Base-by-base conservation (phyloP, 257 asterid genomes). In the Paulownia fortunei region DNA sequence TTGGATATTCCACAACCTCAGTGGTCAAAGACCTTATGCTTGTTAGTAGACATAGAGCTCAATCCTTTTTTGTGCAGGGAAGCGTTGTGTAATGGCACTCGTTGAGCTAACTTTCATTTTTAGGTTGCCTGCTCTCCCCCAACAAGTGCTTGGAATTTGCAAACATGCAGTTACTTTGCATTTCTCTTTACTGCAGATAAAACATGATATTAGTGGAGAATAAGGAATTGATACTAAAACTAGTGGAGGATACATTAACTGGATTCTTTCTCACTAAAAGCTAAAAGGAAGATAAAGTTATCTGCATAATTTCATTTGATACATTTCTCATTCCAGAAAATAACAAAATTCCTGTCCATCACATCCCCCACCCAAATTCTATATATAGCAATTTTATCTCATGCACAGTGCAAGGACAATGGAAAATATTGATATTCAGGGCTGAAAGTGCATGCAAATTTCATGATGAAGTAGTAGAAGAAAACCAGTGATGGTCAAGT, bases 121-220 rank as follows among this genome's bases (percentile, higher is more conserved):
- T 68, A 23, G 18, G 55, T 72, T 16, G 72, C 64, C 30, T 44
- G 61, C 44, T 52, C 42, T 37, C 52, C 7, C 56, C 24, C 44
- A 1, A 6, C 16, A 23, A 44, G 62, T n/a, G 68, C 78, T 63
- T 10, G 5, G 19, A 68, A 64, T 12, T 21, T 51, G 58, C 64
- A 49, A 15, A 55, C 56, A 2, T 68, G 72, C 64, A 30, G 55
- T 69, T 76, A 84, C 83, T 79, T 86, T 46, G 77, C 86, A 16
- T 69, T 86, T 69, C 73, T 58, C 77, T 83, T 86, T 1, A 79
- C 89, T 86, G 84, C 81, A 46, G 26, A 54, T 3, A 47, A 73
- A 69, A 67, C 58, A 66, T 26, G 44, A 72, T 54, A 52, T 62
- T 41, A 52, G 15, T 37, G 16, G 27, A 41, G 47, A 19, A 12